Evolutionary conservation across 345 rosid genomes (phyloP), one percentile per base, ranked within the genome.

Genomic region (Adansonia digitata): DNA sequence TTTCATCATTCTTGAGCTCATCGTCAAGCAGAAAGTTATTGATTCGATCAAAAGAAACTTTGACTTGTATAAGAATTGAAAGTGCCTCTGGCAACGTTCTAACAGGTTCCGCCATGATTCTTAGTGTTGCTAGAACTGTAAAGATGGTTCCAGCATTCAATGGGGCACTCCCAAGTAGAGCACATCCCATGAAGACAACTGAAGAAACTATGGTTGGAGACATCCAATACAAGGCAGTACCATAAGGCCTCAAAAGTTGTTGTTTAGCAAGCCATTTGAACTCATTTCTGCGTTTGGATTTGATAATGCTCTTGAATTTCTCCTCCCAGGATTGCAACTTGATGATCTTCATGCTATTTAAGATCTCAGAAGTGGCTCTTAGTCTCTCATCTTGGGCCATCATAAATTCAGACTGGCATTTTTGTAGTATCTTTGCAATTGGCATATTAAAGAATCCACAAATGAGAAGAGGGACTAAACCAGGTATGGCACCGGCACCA

Each of bases 311-410:
- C 81, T 87, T 83, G 85, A 93, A 91, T 76, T 87, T 86, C 31
- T 84, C 91, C 84, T 88, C 97, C 98, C 98, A 93, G 0, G 98
- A 85, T 57, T 91, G 92, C 64, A 93, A 51, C 87, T 93, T 91
- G 55, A 91, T 88, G 80, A 89, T 84, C 80, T 91, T 93, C 92
- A 93, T 89, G 78, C 81, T 88, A 74, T 86, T 89, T 43, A 93
- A 75, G 76, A 84, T 83, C 86, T 93, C 98, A 13, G 91, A 84
- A 12, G 90, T 91, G 17, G 88, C 74, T 73, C 91, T 80, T 1
- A 93, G 72, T 37, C 97, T 77, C 78, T 86, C 88, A 26, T 93
- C 98, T 66, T 93, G 98, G 2, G 92, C 88, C 3, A 65, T 68
- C 98, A 88, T 88, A 79, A 88, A 81, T 71, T 84, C 83, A 1